Evolutionary conservation across 192 early-diverging fungal species (phyloP).

Genomic region (Coemansia sp.): DNA sequence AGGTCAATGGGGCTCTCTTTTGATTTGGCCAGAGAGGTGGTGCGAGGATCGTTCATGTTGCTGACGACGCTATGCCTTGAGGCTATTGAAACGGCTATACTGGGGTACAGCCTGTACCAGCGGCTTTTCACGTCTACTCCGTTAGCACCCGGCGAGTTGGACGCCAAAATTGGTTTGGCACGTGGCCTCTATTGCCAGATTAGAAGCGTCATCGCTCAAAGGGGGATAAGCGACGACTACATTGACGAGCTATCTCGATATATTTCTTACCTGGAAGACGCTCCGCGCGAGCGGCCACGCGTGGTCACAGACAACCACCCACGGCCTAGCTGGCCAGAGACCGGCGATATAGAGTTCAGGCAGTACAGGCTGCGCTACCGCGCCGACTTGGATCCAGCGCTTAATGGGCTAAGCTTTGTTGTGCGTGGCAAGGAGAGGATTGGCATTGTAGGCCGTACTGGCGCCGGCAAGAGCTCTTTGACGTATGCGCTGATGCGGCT

Average conservation of each 20-base stretch:
- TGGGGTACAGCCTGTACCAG: slow-evolving; percentile 6
- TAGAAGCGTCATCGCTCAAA: background rate
- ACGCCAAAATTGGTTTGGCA: background rate
- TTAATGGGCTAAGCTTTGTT: slow-evolving; percentile 50
- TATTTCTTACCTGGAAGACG: background rate
- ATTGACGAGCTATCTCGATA: background rate
- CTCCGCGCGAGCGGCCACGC: slow-evolving; percentile 57
- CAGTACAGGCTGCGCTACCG: slow-evolving; percentile 20
- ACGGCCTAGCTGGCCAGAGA: slow-evolving; percentile 58
- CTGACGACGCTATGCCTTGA: background rate
- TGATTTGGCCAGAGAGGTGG: background rate
- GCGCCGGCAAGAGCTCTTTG: slow-evolving; percentile 69
- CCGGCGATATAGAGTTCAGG: slow-evolving; percentile 63
- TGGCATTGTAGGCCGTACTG: slow-evolving; percentile 84
- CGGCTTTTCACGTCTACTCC: background rate
- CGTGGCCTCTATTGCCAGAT: background rate
- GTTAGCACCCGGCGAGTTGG: slow-evolving; percentile 10
- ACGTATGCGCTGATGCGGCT: slow-evolving; percentile 65
- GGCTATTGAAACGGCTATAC: background rate
- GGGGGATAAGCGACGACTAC: background rate
- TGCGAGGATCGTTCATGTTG: background rate
- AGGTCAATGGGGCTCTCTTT: too few species aligned
- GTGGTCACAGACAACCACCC: slow-evolving; percentile 57
- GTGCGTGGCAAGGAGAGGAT: slow-evolving; percentile 65
- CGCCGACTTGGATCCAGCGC: background rate